A percentile compares a stretch with the other conserved stretches of the same genome.
These are phyloP conservation scores for Astrothelium subdiscretum DNA, from an alignment of 495 filamentous ascomycete genomes.

Conservation along the genomic window DNA sequence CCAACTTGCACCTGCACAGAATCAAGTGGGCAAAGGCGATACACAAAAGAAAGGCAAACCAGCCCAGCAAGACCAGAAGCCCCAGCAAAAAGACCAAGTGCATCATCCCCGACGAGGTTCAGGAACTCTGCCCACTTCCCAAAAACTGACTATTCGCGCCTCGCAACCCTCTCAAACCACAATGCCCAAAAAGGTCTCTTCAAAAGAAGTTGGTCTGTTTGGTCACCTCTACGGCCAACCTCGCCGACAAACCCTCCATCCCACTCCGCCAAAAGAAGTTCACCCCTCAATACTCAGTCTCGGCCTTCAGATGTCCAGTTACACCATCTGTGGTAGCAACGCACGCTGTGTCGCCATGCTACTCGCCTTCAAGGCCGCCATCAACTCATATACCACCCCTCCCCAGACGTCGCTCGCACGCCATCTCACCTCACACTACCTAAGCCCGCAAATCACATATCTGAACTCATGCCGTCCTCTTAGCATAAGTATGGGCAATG, in stretches of 20 bases:
- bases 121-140: not conserved
- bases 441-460: conserved; percentile 91
- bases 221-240: conserved; percentile 72
- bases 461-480: conserved; percentile 85
- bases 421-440: conserved; percentile 79
- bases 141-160: conserved; percentile 9
- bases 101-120: conserved; percentile 20
- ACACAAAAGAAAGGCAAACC: conserved; percentile 11
- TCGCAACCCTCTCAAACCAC: conserved; percentile 23
- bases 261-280: conserved; percentile 67
- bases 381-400: conserved; percentile 84
- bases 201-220: conserved; percentile 68
- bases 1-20: conserved; percentile 20
- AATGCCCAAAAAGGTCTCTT: conserved; percentile 40
- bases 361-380: conserved; percentile 83
- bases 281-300: conserved; percentile 78
- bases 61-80: conserved; percentile 19
- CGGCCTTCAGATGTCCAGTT: conserved; percentile 82
- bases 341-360: conserved; percentile 79
- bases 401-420: conserved; percentile 69
- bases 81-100: conserved; percentile 5
- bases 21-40: conserved; percentile 15
- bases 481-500: conserved; percentile 89
- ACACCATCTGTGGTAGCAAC: conserved; percentile 80
- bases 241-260: conserved; percentile 56